Conservation (phyloP, 2,329 filamentous ascomycete genomes). For the Nemania serpens region DNA sequence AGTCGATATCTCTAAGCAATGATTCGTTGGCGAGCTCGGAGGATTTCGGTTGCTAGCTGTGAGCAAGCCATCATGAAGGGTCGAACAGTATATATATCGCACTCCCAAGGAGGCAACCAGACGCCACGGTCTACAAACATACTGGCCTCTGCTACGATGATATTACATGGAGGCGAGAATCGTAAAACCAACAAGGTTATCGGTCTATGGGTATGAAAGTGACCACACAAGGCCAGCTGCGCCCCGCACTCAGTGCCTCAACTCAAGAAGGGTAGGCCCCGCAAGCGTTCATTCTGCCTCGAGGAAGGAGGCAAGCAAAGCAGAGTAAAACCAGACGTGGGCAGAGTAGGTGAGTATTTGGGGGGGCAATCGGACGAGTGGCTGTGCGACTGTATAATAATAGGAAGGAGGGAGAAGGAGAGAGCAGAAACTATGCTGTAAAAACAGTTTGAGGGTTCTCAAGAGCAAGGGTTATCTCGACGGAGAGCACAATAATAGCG, state of each 20-base stretch:
- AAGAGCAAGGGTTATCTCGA: slow-evolving; percentile 13
- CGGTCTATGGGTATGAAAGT: neutral
- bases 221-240: slow-evolving; percentile 8
- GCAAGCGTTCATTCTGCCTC: slow-evolving; percentile 13
- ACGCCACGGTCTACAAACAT: slow-evolving; percentile 6
- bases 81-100: slow-evolving; percentile 8
- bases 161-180: slow-evolving; percentile 14
- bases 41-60: neutral
- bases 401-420: neutral
- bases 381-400: slow-evolving; percentile 12
- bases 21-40: neutral
- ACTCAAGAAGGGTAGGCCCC: neutral
- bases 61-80: neutral
- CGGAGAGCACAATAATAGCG: slow-evolving; percentile 9
- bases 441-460: no score
- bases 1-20: neutral
- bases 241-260: slow-evolving; percentile 7
- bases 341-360: neutral
- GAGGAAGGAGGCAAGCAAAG: slow-evolving; percentile 11
- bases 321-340: neutral
- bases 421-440: neutral
- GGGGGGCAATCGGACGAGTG: slow-evolving; percentile 2
- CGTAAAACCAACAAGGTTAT: neutral
- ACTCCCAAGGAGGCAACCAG: slow-evolving; percentile 17
- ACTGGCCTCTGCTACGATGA: neutral